A percentile compares a stretch with the other conserved stretches of the same genome.
Evolutionary conservation across 257 asterid genomes (phyloP).

Genomic region (Solanum piurae): DNA sequence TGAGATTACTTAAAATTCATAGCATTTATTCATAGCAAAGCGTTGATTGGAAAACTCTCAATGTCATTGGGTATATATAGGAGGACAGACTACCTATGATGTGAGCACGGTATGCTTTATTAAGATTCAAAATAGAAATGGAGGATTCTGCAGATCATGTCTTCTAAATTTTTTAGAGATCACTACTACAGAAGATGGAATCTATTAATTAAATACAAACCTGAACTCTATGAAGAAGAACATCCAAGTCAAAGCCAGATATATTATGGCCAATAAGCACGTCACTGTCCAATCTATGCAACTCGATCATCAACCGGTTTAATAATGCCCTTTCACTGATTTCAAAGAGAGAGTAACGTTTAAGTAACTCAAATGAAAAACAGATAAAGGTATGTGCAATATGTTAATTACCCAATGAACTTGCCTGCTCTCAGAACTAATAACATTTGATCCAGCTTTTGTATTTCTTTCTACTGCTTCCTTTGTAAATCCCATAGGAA

Average conservation of each 20-base stretch:
- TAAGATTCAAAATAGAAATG: not conserved
- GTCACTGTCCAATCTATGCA: conserved; percentile 83
- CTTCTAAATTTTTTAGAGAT: not conserved
- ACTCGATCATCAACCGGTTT: conserved; percentile 79
- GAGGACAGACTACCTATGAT: not conserved
- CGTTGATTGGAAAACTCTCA: not conserved
- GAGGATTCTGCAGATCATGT: not conserved
- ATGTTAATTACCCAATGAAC: conserved; percentile 11
- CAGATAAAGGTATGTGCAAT: conserved; percentile 1
- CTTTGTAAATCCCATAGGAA: conserved; percentile 80
- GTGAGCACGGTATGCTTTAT: not conserved
- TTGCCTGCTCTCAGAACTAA: conserved; percentile 72
- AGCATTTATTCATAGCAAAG: not conserved
- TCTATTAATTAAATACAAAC: conserved; percentile 19
- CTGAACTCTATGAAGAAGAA: conserved; percentile 97
- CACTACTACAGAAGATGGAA: conserved; percentile 4
- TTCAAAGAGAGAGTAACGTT: not conserved
- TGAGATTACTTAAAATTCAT: not conserved
- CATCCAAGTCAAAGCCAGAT: conserved; percentile 97
- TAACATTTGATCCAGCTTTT: conserved; percentile 67
- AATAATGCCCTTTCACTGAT: conserved; percentile 94
- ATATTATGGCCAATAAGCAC: conserved; percentile 94
- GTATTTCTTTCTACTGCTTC: conserved; percentile 74
- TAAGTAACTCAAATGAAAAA: not conserved
- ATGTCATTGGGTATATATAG: not conserved